Percentiles rank a stretch among this genome's conserved stretches.
phyloP scores from a whole-genome alignment of 176 grass and related monocot species.

The Elymus sibiricus region DNA sequence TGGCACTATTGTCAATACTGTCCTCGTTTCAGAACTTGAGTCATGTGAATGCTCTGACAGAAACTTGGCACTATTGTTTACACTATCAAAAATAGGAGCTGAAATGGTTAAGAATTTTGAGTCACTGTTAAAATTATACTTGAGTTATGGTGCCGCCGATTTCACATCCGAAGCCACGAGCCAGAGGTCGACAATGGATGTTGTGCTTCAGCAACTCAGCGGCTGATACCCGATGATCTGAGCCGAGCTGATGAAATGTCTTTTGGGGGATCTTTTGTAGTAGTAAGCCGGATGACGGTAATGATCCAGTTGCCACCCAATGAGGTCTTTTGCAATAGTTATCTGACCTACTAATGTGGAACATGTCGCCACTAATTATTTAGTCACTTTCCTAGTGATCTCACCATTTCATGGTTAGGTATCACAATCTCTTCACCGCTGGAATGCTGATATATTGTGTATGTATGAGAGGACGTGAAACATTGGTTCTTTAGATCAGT shows the following conservation, averaged over 20 bases:
- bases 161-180: conserved; percentile 52
- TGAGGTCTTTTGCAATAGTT: too few relatives aligned
- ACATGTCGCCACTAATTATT: too few relatives aligned
- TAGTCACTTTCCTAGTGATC: too few relatives aligned
- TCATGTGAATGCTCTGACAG: neutral
- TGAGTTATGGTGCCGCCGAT: conserved; percentile 20
- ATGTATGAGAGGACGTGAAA: neutral
- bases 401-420: neutral
- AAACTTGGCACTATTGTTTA: too few relatives aligned
- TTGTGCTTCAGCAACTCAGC: conserved; percentile 51
- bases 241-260: neutral
- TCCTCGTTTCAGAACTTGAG: neutral
- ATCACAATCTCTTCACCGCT: neutral
- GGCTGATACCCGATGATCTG: neutral
- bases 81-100: too few relatives aligned
- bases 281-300: too few relatives aligned
- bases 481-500: neutral
- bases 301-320: too few relatives aligned
- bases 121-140: neutral
- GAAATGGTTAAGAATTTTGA: neutral
- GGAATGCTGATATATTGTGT: neutral
- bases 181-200: conserved; percentile 54
- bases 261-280: neutral
- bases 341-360: too few relatives aligned
- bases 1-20: neutral